Conservation (phyloP, 192 early-diverging fungal species). For the Coemansia sp. region DNA sequence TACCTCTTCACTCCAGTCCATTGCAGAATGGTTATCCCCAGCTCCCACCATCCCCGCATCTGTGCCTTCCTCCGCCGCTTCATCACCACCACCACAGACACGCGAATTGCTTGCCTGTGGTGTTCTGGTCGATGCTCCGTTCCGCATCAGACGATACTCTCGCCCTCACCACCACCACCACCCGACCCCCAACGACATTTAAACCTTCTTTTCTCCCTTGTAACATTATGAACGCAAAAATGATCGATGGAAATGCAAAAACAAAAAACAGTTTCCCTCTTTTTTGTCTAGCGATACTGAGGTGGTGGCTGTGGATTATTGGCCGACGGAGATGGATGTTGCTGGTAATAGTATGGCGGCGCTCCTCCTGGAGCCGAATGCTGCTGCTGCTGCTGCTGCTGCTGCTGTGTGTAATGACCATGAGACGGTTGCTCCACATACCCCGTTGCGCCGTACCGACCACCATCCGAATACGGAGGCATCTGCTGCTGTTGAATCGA, state of each 20-base stretch:
- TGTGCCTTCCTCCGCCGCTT: not conserved
- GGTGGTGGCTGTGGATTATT: not conserved
- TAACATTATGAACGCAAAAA: not conserved
- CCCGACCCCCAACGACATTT: too few relatives aligned
- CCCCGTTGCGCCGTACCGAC: not conserved
- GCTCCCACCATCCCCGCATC: not conserved
- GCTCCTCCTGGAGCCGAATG: conserved; percentile 6
- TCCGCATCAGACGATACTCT: conserved; percentile 38
- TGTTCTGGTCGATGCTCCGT: conserved; percentile 29
- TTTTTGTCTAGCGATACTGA: too few relatives aligned
- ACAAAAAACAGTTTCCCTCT: not conserved
- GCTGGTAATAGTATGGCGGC: conserved; percentile 15
- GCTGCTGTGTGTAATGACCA: conserved; percentile 6
- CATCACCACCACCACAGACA: not conserved
- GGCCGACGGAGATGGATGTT: conserved; percentile 6
- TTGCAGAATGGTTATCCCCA: not conserved
- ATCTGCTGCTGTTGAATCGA: not conserved
- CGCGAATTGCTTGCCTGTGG: conserved; percentile 31
- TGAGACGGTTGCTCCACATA: not conserved
- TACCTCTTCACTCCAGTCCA: not conserved
- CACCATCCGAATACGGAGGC: not conserved
- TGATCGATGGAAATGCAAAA: not conserved
- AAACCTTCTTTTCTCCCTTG: too few relatives aligned
- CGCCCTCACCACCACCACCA: too few relatives aligned
- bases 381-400: conserved; percentile 17